A percentile compares a stretch with the other conserved stretches of the same genome.
Conservation (phyloP, 768 basidiomycete genomes). For the Rhodotorula graminis region DNA sequence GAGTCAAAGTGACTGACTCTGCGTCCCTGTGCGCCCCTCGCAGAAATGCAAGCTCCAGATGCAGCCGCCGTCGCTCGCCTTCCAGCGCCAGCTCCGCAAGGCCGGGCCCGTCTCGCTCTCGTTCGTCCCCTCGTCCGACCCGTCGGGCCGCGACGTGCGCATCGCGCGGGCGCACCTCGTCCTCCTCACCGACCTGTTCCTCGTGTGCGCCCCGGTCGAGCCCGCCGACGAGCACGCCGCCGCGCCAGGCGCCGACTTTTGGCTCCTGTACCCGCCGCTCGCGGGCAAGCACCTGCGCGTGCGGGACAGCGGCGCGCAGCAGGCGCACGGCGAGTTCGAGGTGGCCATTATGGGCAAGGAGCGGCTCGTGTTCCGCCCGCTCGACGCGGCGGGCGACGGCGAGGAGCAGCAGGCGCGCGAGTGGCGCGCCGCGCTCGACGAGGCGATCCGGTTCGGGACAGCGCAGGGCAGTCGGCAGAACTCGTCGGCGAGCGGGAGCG, state of each 20-base stretch:
- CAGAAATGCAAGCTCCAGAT: slow-evolving; percentile 90
- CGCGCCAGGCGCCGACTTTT: slow-evolving; percentile 59
- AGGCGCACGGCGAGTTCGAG: slow-evolving; percentile 60
- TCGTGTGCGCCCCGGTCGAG: slow-evolving; percentile 80
- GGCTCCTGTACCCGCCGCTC: slow-evolving; percentile 87
- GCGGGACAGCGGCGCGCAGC: slow-evolving; percentile 30
- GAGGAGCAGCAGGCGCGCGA: slow-evolving; percentile 56
- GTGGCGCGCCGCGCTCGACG: slow-evolving; percentile 66
- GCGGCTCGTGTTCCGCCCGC: slow-evolving; percentile 60
- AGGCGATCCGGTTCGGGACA: slow-evolving; percentile 79
- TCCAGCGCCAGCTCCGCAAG: slow-evolving; percentile 67
- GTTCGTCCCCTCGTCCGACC: slow-evolving; percentile 60
- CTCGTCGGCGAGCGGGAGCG: neutral
- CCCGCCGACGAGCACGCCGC: slow-evolving; percentile 56
- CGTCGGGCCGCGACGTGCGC: slow-evolving; percentile 61
- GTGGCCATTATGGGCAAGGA: slow-evolving; percentile 86
- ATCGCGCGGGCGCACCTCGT: slow-evolving; percentile 76
- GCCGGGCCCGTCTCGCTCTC: slow-evolving; percentile 67
- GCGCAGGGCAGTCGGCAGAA: slow-evolving; percentile 50
- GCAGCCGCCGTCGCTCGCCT: slow-evolving; percentile 69
- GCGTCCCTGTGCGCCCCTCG: neutral
- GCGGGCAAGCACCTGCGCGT: slow-evolving; percentile 87
- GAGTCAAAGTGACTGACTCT: neutral
- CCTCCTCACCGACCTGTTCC: slow-evolving; percentile 85
- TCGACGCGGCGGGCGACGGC: slow-evolving; percentile 44